Percentiles rank a stretch among this genome's conserved stretches.
phyloP scores from a whole-genome alignment of 2,329 filamentous ascomycete species.

The Atkinsonella texensis region DNA sequence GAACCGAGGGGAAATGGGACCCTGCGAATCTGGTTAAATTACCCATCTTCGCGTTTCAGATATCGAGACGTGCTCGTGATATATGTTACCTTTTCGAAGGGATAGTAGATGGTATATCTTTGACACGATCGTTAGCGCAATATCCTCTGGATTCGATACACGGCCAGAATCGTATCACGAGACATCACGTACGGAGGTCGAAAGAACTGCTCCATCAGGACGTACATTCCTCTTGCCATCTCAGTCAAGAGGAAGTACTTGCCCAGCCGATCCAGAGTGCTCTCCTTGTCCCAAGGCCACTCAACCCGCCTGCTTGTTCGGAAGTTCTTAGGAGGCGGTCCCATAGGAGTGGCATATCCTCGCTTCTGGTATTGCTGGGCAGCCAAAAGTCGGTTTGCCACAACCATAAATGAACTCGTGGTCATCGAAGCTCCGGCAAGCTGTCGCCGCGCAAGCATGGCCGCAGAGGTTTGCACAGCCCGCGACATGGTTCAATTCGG shows the following conservation, averaged over 20 bases:
- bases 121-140: constrained; percentile 1
- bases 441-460: constrained; percentile 25
- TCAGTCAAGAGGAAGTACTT: constrained; percentile 94
- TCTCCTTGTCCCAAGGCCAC: constrained; percentile 74
- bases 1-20: constrained; percentile 94
- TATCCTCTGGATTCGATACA: neutral
- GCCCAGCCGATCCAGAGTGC: constrained; percentile 67
- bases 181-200: constrained; percentile 73
- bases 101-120: constrained; percentile 97
- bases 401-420: constrained; percentile 12
- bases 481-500: constrained; percentile 17
- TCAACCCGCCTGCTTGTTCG: constrained; percentile 58
- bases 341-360: constrained; percentile 56
- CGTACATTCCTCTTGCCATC: constrained; percentile 96
- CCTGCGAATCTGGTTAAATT: constrained; percentile 31
- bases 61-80: neutral
- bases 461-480: constrained; percentile 19
- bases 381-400: constrained; percentile 10
- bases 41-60: neutral
- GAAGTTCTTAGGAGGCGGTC: constrained; percentile 71
- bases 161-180: neutral
- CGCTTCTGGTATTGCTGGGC: constrained; percentile 17
- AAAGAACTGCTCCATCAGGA: constrained; percentile 96
- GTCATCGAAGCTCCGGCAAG: constrained; percentile 15
- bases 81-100: constrained; percentile 75